Evolutionary conservation across 2,329 filamentous ascomycete species (phyloP).

Genomic region (Aspergillus sp.): DNA sequence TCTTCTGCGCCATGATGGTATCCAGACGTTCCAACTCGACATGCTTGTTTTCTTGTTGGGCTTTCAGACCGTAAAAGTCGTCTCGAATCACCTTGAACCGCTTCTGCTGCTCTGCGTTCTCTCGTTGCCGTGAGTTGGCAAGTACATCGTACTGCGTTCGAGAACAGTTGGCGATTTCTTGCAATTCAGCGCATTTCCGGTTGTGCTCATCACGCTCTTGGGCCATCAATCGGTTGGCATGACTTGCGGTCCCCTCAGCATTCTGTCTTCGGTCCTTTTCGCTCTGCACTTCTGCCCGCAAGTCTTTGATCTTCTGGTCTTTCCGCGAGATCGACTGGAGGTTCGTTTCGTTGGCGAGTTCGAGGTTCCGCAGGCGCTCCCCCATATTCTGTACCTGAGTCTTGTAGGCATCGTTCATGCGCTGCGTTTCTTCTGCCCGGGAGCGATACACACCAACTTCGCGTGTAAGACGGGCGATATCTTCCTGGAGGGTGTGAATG

Average conservation of each 20-base stretch:
- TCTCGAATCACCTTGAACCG: slow-evolving; percentile 31
- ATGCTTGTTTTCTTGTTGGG: slow-evolving; percentile 30
- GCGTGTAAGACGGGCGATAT: slow-evolving; percentile 42
- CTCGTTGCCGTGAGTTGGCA: slow-evolving; percentile 31
- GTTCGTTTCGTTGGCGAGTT: slow-evolving; percentile 41
- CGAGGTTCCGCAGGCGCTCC: slow-evolving; percentile 39
- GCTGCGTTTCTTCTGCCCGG: slow-evolving; percentile 40
- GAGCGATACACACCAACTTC: slow-evolving; percentile 40
- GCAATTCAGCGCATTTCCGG: slow-evolving; percentile 30
- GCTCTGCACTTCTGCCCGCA: slow-evolving; percentile 33
- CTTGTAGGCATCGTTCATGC: slow-evolving; percentile 39
- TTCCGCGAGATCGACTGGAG: slow-evolving; percentile 39
- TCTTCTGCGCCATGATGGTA: slow-evolving; percentile 39
- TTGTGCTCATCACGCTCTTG: slow-evolving; percentile 34
- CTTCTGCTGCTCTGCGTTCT: slow-evolving; percentile 32
- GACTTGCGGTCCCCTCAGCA: slow-evolving; percentile 34
- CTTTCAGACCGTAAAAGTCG: slow-evolving; percentile 26
- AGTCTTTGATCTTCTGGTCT: slow-evolving; percentile 41
- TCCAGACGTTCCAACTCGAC: slow-evolving; percentile 34
- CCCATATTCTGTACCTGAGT: slow-evolving; percentile 39
- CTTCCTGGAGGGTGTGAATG: slow-evolving; percentile 44
- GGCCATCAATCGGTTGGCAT: slow-evolving; percentile 30
- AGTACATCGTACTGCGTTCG: slow-evolving; percentile 39
- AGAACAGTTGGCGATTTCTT: slow-evolving; percentile 32
- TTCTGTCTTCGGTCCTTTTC: slow-evolving; percentile 35